Conservation (phyloP, 2,329 filamentous ascomycete species). For the Hypoxylon sp. region DNA sequence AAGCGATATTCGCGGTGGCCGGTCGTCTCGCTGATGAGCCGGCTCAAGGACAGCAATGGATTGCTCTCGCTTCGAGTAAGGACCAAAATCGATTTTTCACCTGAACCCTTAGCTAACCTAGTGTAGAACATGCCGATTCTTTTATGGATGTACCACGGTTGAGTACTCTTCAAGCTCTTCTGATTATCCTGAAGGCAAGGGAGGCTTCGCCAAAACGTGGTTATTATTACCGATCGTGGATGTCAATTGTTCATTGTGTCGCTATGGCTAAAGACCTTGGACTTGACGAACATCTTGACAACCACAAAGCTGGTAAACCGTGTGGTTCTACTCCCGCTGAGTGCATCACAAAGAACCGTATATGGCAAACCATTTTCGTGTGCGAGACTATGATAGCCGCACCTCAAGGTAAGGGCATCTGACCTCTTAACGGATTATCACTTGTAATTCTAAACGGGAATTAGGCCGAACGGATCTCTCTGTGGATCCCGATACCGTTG, state of each 20-base stretch:
- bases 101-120: constrained; percentile 48
- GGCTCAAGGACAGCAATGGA: constrained; percentile 89
- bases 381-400: constrained; percentile 94
- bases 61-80: constrained; percentile 87
- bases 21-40: constrained; percentile 87
- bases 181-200: constrained; percentile 90
- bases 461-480: constrained; percentile 83
- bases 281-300: constrained; percentile 86
- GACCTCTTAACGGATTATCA: not conserved
- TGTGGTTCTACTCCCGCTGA: constrained; percentile 81
- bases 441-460: constrained; percentile 36
- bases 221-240: constrained; percentile 98
- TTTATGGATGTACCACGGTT: constrained; percentile 93
- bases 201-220: constrained; percentile 93
- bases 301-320: constrained; percentile 78
- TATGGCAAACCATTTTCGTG: constrained; percentile 91
- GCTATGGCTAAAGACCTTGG: constrained; percentile 95
- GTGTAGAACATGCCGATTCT: constrained; percentile 85
- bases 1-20: constrained; percentile 92
- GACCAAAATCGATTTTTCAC: not conserved
- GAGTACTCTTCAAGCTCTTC: constrained; percentile 90
- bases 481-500: constrained; percentile 81
- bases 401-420: constrained; percentile 79
- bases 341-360: constrained; percentile 85
- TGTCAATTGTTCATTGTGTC: constrained; percentile 91